A percentile compares a stretch with the other conserved stretches of the same genome.
These are phyloP conservation scores for Blakeslea trispora DNA, from an alignment of 371 early-diverging fungal genomes.

Conservation along the genomic window DNA sequence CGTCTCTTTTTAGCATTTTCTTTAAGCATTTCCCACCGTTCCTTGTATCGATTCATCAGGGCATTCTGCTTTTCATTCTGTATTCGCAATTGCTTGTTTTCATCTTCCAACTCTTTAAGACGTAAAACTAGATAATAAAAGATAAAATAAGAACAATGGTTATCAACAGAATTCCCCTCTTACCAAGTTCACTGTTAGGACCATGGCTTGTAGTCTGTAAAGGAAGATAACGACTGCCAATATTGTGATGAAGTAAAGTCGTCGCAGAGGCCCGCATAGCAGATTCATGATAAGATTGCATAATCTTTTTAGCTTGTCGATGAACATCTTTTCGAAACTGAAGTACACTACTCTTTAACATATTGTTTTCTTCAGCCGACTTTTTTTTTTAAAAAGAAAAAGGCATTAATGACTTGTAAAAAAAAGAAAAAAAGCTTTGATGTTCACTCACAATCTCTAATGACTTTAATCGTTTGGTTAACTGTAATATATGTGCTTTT, in stretches of 20 bases:
- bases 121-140: conserved; percentile 22
- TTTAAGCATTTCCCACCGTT: conserved; percentile 88
- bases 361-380: conserved; percentile 76
- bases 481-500: conserved; percentile 59
- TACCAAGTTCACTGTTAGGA: too few species aligned
- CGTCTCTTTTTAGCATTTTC: conserved; percentile 78
- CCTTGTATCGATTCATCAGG: conserved; percentile 74
- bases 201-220: conserved; percentile 3
- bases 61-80: conserved; percentile 59
- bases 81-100: conserved; percentile 48
- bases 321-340: conserved; percentile 81
- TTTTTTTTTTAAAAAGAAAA: conserved; percentile 13
- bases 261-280: conserved; percentile 22
- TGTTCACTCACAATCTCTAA: conserved; percentile 65
- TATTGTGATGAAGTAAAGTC: background rate
- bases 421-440: background rate
- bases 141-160: too few species aligned
- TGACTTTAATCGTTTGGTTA: conserved; percentile 61
- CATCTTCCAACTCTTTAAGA: conserved; percentile 61
- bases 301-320: conserved; percentile 62
- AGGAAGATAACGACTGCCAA: conserved; percentile 6
- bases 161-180: too few species aligned
- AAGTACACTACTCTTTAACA: conserved; percentile 76
- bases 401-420: background rate
- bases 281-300: conserved; percentile 46